Base-by-base conservation (phyloP, 805 yeast species). In the Saccharomycopsis fibuligera region DNA sequence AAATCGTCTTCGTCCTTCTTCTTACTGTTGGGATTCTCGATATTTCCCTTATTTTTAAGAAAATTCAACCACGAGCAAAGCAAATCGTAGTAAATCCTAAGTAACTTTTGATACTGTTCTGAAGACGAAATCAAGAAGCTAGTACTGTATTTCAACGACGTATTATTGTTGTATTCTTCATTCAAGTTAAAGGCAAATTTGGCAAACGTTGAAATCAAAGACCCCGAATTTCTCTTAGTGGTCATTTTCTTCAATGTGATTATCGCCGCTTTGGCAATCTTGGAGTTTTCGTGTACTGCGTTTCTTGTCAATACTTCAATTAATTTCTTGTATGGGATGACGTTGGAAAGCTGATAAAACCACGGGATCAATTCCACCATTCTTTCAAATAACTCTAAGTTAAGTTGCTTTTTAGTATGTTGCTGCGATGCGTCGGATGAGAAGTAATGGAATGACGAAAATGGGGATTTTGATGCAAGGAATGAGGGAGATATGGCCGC, bases 41-140 rank as follows among this genome's bases (percentile, higher is more conserved):
- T 61, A 19, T 33, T 14, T n/a, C 6, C 37, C 8, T 38, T 40
- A 4, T 60, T 61, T 50, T 76, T 74, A 48, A 86, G 74, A 29
- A 83, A 82, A 14, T 74, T 75, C 14, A 89, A 65, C 99, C 99
- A 93, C 50, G 87, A 79, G 47, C 79, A 81, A 23, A 93, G 67
- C 19, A 93, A 64, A 27, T 87, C 95, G 2, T 86, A 83, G 55
- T 90, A 93, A 0, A 89, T 70, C 50, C 76, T 76, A 45, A 91
- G 64, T 2, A 86, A 61, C 40, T 68, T 67, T 43, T 76, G 75
- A 56, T 82, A 84, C 45, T 79, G 83, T 5, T 73, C 67, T 0
- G 90, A 80, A 9, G 44, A 23, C 4, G 49, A 47, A n/a, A 81
- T 74, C 36, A 82, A 62, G 57, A 78, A 79, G 1, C 79, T 76